A percentile compares a stretch with the other conserved stretches of the same genome.
phyloP scores from a whole-genome alignment of 2,329 filamentous ascomycete species.

The Aspergillus awamori region DNA sequence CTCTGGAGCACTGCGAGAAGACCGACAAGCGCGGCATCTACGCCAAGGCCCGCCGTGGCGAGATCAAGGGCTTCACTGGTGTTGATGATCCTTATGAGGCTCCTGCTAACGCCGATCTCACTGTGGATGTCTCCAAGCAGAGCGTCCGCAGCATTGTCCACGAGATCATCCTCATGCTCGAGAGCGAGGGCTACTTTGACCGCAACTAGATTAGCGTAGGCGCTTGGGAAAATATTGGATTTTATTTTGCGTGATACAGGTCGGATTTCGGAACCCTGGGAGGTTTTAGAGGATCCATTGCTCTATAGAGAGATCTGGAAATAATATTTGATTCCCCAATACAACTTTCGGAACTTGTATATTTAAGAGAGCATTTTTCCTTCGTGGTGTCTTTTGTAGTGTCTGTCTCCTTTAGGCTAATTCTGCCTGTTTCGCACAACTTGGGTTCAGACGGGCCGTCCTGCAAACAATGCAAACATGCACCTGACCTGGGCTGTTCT shows the following conservation, averaged over 20 bases:
- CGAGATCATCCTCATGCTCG: conserved; percentile 90
- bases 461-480: conserved; percentile 2
- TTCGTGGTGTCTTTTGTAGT: neutral
- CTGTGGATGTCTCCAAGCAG: conserved; percentile 82
- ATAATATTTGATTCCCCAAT: conserved; percentile 26
- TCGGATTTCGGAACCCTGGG: conserved; percentile 19
- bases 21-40: conserved; percentile 94
- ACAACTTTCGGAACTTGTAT: conserved; percentile 12
- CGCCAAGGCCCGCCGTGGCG: conserved; percentile 75
- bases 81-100: conserved; percentile 96
- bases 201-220: conserved; percentile 42
- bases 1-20: conserved; percentile 90
- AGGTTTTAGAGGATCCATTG: conserved; percentile 14
- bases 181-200: conserved; percentile 86
- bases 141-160: conserved; percentile 91
- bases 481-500: neutral
- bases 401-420: too few relatives aligned
- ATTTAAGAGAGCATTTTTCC: neutral
- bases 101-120: conserved; percentile 78
- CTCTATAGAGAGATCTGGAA: conserved; percentile 25
- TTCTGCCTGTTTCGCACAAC: neutral
- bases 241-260: conserved; percentile 20
- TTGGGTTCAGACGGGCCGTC: neutral
- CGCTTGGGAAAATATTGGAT: conserved; percentile 18
- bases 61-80: conserved; percentile 98